Evolutionary conservation across 768 basidiomycete species (phyloP).

Genomic region (Asterophora parasitica): DNA sequence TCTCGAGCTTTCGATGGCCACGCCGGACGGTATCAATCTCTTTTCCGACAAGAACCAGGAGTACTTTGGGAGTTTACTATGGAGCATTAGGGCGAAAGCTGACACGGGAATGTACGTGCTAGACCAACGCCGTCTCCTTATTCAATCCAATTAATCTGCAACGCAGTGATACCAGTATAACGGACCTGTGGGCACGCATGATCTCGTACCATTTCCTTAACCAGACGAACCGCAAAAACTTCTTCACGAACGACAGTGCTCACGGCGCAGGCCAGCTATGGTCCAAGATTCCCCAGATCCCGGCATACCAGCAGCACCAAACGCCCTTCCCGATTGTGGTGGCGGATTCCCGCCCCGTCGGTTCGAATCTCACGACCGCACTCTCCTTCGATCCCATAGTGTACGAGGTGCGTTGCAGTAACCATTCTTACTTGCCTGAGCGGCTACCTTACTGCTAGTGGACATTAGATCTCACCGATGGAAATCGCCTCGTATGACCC

Average conservation of each 20-base stretch:
- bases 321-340: slow-evolving; percentile 68
- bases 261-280: slow-evolving; percentile 76
- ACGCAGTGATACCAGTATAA: slow-evolving; percentile 55
- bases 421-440: background rate
- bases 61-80: slow-evolving; percentile 50
- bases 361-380: slow-evolving; percentile 35
- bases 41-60: slow-evolving; percentile 42
- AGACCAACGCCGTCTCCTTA: background rate
- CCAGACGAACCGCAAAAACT: slow-evolving; percentile 52
- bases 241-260: slow-evolving; percentile 51
- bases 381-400: slow-evolving; percentile 42
- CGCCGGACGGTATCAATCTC: slow-evolving; percentile 46
- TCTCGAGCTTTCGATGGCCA: slow-evolving; percentile 50
- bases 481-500: slow-evolving; percentile 78
- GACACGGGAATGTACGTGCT: slow-evolving; percentile 44
- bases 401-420: slow-evolving; percentile 42
- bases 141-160: background rate
- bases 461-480: slow-evolving; percentile 47
- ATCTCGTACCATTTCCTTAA: slow-evolving; percentile 73
- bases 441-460: background rate
- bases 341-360: slow-evolving; percentile 47
- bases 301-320: slow-evolving; percentile 42
- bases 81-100: slow-evolving; percentile 54
- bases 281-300: slow-evolving; percentile 49
- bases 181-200: slow-evolving; percentile 61